These are phyloP conservation scores for Pestalotiopsis sp. DNA, from an alignment of 2,329 filamentous ascomycete species.

Conservation along the genomic window DNA sequence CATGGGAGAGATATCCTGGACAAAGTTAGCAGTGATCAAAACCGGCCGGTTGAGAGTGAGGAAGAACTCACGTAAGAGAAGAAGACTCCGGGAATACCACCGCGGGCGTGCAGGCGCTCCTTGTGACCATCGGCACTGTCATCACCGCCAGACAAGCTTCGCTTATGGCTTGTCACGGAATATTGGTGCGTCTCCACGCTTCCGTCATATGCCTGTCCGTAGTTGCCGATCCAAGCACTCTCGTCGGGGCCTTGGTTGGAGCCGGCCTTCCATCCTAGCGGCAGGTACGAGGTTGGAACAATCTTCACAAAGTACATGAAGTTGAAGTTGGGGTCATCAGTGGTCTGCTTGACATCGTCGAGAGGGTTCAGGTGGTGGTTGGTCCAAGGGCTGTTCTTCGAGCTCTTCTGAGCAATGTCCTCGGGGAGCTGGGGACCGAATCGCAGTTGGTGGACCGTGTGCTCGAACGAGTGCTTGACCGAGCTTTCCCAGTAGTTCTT, in stretches of 20 bases:
- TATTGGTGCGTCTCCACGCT: slow-evolving; percentile 98
- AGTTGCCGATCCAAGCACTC: slow-evolving; percentile 66
- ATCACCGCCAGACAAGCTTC: slow-evolving; percentile 80
- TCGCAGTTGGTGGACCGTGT: slow-evolving; percentile 84
- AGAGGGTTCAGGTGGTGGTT: slow-evolving; percentile 93
- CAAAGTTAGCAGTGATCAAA: slow-evolving; percentile 20
- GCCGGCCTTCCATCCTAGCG: slow-evolving; percentile 72
- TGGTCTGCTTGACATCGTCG: slow-evolving; percentile 77
- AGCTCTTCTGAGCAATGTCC: slow-evolving; percentile 60
- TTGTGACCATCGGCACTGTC: slow-evolving; percentile 88
- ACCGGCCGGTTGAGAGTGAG: not conserved
- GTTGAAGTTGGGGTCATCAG: slow-evolving; percentile 84
- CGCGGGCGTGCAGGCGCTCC: slow-evolving; percentile 85
- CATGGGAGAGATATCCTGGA: slow-evolving; percentile 96
- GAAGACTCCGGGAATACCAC: slow-evolving; percentile 96
- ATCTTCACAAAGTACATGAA: slow-evolving; percentile 99
- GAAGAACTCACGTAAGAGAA: slow-evolving; percentile 83
- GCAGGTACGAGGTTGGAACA: slow-evolving; percentile 91
- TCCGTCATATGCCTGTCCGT: slow-evolving; percentile 69
- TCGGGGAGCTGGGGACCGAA: slow-evolving; percentile 92
- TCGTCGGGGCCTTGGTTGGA: slow-evolving; percentile 45
- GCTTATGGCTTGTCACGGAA: slow-evolving; percentile 94
- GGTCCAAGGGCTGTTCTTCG: slow-evolving; percentile 68
- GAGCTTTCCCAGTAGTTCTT: slow-evolving; percentile 88
- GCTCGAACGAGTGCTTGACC: slow-evolving; percentile 83